phyloP scores from a whole-genome alignment of 2,329 filamentous ascomycete genomes.

The Verticillium nubilum region DNA sequence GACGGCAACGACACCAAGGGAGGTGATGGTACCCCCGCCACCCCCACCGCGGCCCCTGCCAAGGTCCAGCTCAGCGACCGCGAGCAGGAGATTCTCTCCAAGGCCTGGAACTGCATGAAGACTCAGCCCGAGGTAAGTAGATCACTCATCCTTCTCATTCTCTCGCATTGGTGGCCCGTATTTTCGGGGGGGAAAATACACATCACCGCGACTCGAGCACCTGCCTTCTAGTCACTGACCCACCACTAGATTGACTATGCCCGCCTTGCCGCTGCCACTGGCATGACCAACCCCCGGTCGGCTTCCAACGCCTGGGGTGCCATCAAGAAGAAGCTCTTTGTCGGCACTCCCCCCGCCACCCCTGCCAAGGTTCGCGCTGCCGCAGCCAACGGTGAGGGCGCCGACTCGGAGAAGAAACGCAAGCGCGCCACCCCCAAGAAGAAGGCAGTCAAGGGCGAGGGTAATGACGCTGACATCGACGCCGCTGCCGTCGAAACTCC shows the following conservation, averaged over 20 bases:
- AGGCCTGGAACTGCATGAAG: constrained; percentile 19
- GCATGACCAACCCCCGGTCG: constrained; percentile 17
- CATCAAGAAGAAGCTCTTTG: constrained; percentile 20
- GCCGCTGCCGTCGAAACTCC: constrained; percentile 3
- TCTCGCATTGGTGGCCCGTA: not conserved
- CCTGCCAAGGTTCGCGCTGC: constrained; percentile 14
- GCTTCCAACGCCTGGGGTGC: constrained; percentile 17
- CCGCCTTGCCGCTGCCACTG: constrained; percentile 14
- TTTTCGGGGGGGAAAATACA: too few relatives aligned
- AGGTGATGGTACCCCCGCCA: not conserved
- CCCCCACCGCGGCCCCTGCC: not conserved
- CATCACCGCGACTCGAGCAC: too few relatives aligned
- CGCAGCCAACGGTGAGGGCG: not conserved
- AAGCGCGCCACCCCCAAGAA: constrained; percentile 8
- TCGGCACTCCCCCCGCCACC: constrained; percentile 5
- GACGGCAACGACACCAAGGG: not conserved
- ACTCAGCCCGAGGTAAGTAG: constrained; percentile 16
- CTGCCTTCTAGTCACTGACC: not conserved
- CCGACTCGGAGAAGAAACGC: constrained; percentile 4
- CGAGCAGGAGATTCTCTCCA: constrained; percentile 16
- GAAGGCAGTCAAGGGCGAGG: not conserved
- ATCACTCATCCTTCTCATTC: not conserved
- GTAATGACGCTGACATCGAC: not conserved
- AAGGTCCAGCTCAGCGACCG: constrained; percentile 14
- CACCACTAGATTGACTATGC: constrained; percentile 16